Evolutionary conservation across 2,329 filamentous ascomycete species (phyloP).

Genomic region (Emydomyces testavorans): DNA sequence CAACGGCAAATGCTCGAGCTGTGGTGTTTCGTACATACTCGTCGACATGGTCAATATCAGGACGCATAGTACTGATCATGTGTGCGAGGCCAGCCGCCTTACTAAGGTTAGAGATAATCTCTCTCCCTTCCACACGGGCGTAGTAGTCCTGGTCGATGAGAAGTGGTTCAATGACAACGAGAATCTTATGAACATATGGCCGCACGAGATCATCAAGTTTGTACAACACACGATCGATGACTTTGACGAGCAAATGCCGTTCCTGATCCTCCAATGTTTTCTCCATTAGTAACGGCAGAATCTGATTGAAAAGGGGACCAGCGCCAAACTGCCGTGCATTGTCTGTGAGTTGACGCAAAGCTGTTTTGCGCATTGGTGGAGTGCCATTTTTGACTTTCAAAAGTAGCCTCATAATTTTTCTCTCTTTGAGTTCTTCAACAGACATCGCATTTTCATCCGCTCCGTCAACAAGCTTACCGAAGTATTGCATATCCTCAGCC

Average conservation of each 20-base stretch:
- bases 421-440: constrained; percentile 91
- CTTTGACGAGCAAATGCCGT: constrained; percentile 94
- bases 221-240: constrained; percentile 96
- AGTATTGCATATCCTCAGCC: constrained; percentile 96
- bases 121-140: constrained; percentile 90
- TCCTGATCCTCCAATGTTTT: constrained; percentile 96
- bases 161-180: constrained; percentile 97
- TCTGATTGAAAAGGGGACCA: constrained; percentile 90
- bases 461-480: constrained; percentile 91
- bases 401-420: constrained; percentile 94
- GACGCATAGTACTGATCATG: constrained; percentile 99
- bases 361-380: constrained; percentile 96
- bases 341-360: constrained; percentile 89
- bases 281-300: constrained; percentile 93
- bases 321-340: constrained; percentile 95
- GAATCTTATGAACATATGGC: constrained; percentile 93
- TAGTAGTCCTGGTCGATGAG: constrained; percentile 99
- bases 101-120: constrained; percentile 95
- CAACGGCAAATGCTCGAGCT: constrained; percentile 89
- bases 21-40: constrained; percentile 98
- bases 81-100: constrained; percentile 94
- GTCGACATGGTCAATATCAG: constrained; percentile 95
- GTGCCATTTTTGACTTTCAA: constrained; percentile 99
- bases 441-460: constrained; percentile 83
- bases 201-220: constrained; percentile 94